Evolutionary conservation across 2,329 filamentous ascomycete species (phyloP).

Genomic region (Parastagonospora nodorum): DNA sequence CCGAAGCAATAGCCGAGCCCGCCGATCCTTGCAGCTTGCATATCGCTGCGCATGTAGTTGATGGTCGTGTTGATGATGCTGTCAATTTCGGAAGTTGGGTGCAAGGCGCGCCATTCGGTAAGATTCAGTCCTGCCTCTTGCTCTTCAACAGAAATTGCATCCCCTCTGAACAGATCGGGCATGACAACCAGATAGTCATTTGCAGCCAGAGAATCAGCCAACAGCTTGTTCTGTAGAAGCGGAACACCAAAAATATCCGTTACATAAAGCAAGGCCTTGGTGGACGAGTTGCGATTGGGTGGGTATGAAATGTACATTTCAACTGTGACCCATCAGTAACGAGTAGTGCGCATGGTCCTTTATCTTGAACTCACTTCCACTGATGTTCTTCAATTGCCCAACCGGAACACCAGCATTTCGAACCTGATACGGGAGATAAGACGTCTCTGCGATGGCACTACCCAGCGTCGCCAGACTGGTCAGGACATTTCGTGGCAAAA

Average conservation of each 20-base stretch:
- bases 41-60: conserved; percentile 64
- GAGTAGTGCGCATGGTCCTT: too few relatives aligned
- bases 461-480: neutral
- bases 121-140: conserved; percentile 71
- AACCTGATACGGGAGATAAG: conserved; percentile 10
- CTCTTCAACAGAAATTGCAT: conserved; percentile 37
- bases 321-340: conserved; percentile 9
- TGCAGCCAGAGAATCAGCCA: conserved; percentile 41
- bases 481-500: neutral
- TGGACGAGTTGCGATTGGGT: conserved; percentile 16
- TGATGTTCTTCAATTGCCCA: conserved; percentile 28
- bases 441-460: conserved; percentile 2
- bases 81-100: conserved; percentile 52
- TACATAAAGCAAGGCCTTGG: conserved; percentile 41
- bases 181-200: conserved; percentile 42
- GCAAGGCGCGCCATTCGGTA: conserved; percentile 52
- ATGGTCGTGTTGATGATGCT: conserved; percentile 57
- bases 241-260: conserved; percentile 44
- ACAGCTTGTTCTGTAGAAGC: conserved; percentile 39
- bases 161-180: conserved; percentile 44
- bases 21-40: conserved; percentile 60
- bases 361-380: conserved; percentile 22
- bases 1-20: conserved; percentile 76
- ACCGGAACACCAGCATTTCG: conserved; percentile 18
- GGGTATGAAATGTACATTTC: conserved; percentile 28